Percentiles rank a stretch among this genome's conserved stretches.
Conservation (phyloP, 1,284 basidiomycete genomes). For the Earliella scabrosa region DNA sequence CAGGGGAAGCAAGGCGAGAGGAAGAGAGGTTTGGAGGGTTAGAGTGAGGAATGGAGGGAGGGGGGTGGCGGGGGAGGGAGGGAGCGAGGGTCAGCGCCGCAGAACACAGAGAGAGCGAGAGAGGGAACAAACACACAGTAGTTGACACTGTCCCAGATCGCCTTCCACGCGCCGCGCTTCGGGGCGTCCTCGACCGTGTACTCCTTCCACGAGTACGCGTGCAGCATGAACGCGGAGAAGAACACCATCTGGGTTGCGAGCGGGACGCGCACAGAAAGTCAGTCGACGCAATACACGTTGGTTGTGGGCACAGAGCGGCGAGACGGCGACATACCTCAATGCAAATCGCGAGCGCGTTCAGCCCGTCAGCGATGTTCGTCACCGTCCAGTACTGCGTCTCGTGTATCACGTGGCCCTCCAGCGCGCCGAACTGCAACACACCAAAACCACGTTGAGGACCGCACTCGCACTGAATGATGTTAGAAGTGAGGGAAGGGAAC, state of each 20-base stretch:
- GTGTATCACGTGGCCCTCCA: slow-evolving; percentile 67
- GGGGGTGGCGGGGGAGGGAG: slow-evolving; percentile 1
- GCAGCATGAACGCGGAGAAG: slow-evolving; percentile 78
- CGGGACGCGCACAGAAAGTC: too few relatives aligned
- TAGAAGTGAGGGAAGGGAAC: not conserved
- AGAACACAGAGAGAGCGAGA: not conserved
- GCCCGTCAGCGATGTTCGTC: slow-evolving; percentile 80
- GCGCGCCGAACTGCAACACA: slow-evolving; percentile 51
- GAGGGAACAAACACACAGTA: slow-evolving; percentile 47
- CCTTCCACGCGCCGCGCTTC: slow-evolving; percentile 59
- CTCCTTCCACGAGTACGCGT: slow-evolving; percentile 78
- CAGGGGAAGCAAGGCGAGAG: not conserved
- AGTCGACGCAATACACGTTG: too few relatives aligned
- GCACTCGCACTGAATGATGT: too few relatives aligned
- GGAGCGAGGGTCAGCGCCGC: not conserved
- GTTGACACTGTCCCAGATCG: slow-evolving; percentile 83
- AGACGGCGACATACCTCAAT: slow-evolving; percentile 65
- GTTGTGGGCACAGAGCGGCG: too few relatives aligned
- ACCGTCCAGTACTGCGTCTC: slow-evolving; percentile 80
- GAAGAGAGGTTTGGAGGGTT: too few relatives aligned
- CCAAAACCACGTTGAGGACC: not conserved
- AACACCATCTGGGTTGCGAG: slow-evolving; percentile 68
- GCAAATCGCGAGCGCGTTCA: slow-evolving; percentile 81
- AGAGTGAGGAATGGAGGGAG: too few relatives aligned
- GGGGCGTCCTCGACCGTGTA: slow-evolving; percentile 49